Evolutionary conservation across 176 grass and related monocot genomes (phyloP), one percentile per base, ranked within the genome.

Genomic region (Carex kokanica): DNA sequence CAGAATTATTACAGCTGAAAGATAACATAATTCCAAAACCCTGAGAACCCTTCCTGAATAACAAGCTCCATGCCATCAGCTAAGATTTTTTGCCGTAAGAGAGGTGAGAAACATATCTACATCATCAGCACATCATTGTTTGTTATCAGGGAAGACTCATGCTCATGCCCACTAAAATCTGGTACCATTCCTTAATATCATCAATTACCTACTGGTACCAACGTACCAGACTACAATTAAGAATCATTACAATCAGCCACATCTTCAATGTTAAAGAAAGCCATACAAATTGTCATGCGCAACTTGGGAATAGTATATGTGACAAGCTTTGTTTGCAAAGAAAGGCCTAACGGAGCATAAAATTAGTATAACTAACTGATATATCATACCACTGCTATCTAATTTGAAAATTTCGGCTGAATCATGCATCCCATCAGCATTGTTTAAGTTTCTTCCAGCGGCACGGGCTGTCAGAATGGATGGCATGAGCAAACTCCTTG

Each of bases 391-490:
- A 75, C 6, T 69, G 65, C 29, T 12, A 40, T 69, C 65, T 7
- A 40, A 69, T 38, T 69, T 40, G 65, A 72, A 45, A 8, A 8
- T 47, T 72, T 72, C 8, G 2, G 21, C 52, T 86, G 89, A 85
- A 41, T 85, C 83, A 73, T 79, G 43, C 51, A 88, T 73, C 59
- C 91, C 73, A 61, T 16, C 74, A 9, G 6, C 21, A 61, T 74
- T 18, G 69, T 36, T 64, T 29, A 18, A 49, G 21, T 67, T 17
- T 0, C 53, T 14, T 3, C 62, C 69, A 3, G 69, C 36, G 0
- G 41, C 51, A 1, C 18, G 14, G n/a, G 49, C 14, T 78, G 81
- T n/a, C 3, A 67, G 64, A 13, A 49, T 41, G 40, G 54, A 54
- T 52, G 15, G 34, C 3, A 20, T 57, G 47, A 53, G 64, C 59